A percentile compares a stretch with the other conserved stretches of the same genome.
These are phyloP conservation scores for Zasmidium angulare DNA, from an alignment of 2,329 filamentous ascomycete genomes.

Conservation along the genomic window DNA sequence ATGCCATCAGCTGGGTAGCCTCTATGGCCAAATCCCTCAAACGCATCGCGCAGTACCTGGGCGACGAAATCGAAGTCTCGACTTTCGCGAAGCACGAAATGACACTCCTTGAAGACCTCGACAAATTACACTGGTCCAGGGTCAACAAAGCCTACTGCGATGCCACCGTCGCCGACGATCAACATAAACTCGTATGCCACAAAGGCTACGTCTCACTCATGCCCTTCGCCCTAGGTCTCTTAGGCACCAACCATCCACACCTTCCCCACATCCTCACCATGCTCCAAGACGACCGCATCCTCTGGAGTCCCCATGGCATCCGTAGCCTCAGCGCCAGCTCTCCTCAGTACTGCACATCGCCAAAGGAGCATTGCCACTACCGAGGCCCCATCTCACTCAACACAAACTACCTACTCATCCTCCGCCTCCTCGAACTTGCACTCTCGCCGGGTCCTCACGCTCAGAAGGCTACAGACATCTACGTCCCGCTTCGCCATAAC, in stretches of 20 bases:
- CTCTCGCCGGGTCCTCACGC: conserved; percentile 64
- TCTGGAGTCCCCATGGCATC: conserved; percentile 85
- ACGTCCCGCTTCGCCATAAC: conserved; percentile 75
- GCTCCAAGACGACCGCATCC: conserved; percentile 66
- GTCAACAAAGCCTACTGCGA: conserved; percentile 82
- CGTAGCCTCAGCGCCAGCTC: conserved; percentile 81
- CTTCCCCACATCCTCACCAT: conserved; percentile 70
- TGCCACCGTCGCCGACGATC: conserved; percentile 87
- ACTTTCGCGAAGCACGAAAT: background rate
- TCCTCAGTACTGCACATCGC: conserved; percentile 77
- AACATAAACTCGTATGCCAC: conserved; percentile 75
- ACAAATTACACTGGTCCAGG: conserved; percentile 86
- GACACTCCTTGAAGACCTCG: conserved; percentile 61
- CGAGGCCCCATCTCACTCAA: conserved; percentile 89
- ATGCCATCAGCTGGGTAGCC: conserved; percentile 91
- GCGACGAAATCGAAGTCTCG: conserved; percentile 44
- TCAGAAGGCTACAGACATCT: conserved; percentile 66
- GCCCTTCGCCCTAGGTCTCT: conserved; percentile 84
- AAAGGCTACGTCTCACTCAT: conserved; percentile 92
- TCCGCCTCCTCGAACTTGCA: conserved; percentile 51
- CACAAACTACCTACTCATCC: conserved; percentile 81
- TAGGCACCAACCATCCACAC: conserved; percentile 68
- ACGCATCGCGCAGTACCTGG: conserved; percentile 73
- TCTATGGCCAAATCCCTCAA: conserved; percentile 81
- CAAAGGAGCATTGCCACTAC: conserved; percentile 85